Evolutionary conservation across 2,329 filamentous ascomycete species (phyloP), one percentile per base, ranked within the genome.

Genomic region (Leptographium wingfieldii): DNA sequence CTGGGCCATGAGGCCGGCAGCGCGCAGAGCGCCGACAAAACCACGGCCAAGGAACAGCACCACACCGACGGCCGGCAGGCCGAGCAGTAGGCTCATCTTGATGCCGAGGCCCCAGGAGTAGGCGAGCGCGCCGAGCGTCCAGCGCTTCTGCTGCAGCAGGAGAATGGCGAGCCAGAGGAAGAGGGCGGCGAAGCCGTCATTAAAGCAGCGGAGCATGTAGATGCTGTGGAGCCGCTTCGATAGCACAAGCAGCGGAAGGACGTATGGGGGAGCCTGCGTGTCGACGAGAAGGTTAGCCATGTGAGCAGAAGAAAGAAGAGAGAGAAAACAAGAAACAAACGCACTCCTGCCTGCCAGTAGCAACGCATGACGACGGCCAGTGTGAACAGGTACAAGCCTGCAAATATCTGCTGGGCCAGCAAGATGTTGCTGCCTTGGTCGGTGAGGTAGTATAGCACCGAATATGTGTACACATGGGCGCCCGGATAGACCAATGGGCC

Each of bases 401-500:
- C 86, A 73, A 99, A 99, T 3, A 96, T 73, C 65, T 85, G 80
- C 73, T 99, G 94, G n/a, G 90, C 92, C 55, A 86, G 72, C 12
- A 85, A 71, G 57, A 97, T 90, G 70, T 97, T 78, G 57, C 74
- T 79, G 6, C 94, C 94, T 61, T 84, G 72, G 68, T 88, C 77
- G 12, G 94, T 97, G 60, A 95, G 67, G 68, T 83, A 74, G 74
- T 95, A 92, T 12, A 99, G 80, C 2, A 79, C 76, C 48, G 84
- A 86, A 75, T 96, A 99, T 65, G 89, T 87, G 78, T 95, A 95
- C 64, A 99, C 88, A 74, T 99, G 94, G 4, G 85, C 88, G 43
- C 90, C 94, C 25, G 94, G 94, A 73, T 99, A 99, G 62, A 99
- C 94, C 57, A 97, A 79, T 3, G 94, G 94, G 0, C 94, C 94